These are phyloP conservation scores for Ceratocystis eucalypticola DNA, from an alignment of 2,329 filamentous ascomycete species.

Conservation along the genomic window DNA sequence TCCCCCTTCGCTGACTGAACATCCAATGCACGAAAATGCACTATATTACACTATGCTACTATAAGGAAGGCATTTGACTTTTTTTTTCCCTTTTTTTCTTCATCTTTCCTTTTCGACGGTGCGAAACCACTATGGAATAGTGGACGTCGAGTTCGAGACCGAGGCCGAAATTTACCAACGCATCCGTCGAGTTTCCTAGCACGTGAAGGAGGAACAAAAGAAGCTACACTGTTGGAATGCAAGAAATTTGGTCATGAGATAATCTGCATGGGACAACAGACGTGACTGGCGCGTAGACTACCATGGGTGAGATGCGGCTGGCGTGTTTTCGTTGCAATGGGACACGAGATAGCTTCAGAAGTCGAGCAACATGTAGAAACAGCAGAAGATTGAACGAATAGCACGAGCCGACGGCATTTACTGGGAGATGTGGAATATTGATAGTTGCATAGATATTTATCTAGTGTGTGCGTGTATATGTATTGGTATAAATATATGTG, in stretches of 20 bases:
- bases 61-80: background rate
- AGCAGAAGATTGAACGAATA: too few species aligned
- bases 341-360: too few species aligned
- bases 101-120: background rate
- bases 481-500: background rate
- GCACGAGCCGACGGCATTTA: too few species aligned
- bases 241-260: background rate
- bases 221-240: background rate
- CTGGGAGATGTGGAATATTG: too few species aligned
- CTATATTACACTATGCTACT: background rate
- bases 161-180: background rate
- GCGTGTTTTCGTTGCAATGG: too few species aligned
- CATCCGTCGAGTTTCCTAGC: background rate
- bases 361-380: too few species aligned
- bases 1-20: too few species aligned
- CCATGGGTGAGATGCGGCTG: background rate
- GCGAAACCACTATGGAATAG: background rate
- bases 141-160: background rate
- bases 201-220: background rate
- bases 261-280: background rate
- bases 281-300: background rate
- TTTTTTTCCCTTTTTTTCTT: background rate
- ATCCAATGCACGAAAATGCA: background rate
- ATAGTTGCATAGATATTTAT: too few species aligned
- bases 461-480: background rate